Evolutionary conservation across 441 rosid species (phyloP).

Genomic region (Erodium trifolium): DNA sequence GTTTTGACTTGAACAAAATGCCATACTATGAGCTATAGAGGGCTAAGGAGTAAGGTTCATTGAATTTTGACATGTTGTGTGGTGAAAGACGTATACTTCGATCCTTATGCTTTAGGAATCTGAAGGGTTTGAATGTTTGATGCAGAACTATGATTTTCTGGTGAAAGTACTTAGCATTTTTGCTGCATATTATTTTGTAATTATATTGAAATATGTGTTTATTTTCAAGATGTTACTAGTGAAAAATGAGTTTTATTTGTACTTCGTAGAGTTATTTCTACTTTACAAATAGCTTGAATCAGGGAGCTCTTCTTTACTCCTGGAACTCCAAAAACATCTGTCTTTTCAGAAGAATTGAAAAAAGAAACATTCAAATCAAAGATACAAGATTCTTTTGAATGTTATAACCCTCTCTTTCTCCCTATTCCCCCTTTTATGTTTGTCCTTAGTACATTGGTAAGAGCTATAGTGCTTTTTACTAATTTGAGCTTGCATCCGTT

Average conservation of each 20-base stretch:
- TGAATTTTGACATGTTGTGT: background rate
- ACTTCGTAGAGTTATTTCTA: background rate
- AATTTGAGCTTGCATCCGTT: background rate
- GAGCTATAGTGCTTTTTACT: background rate
- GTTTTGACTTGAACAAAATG: background rate
- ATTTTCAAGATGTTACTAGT: background rate
- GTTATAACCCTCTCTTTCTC: background rate
- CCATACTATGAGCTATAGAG: background rate
- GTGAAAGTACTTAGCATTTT: background rate
- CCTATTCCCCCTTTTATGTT: background rate
- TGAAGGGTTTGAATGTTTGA: background rate
- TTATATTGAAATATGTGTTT: background rate
- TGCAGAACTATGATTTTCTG: background rate
- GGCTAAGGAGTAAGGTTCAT: background rate
- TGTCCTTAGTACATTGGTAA: background rate
- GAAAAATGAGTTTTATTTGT: background rate
- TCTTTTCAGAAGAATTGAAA: background rate
- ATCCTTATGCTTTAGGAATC: background rate
- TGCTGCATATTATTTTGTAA: background rate
- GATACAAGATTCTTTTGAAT: background rate
- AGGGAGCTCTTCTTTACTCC: background rate
- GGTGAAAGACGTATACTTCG: background rate
- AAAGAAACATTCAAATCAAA: background rate
- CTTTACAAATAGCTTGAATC: background rate
- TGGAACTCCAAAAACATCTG: background rate